Conservation (phyloP, 805 yeast species). For the Pichia californica region DNA sequence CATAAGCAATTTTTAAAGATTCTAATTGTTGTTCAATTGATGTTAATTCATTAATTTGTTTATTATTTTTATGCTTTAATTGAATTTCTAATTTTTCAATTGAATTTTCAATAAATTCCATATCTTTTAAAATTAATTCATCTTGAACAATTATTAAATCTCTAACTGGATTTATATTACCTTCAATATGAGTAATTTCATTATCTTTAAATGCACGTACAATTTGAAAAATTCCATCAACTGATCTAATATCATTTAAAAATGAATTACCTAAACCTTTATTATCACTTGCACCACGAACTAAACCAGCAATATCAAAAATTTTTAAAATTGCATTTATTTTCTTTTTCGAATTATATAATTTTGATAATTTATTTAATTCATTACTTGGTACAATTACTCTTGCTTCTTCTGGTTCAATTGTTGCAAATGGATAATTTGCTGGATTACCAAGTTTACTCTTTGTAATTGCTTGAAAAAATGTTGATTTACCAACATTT, state of each 20-base stretch:
- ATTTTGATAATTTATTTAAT: conserved; percentile 39
- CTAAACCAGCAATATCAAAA: conserved; percentile 66
- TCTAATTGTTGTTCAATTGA: conserved; percentile 82
- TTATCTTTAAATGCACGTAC: conserved; percentile 59
- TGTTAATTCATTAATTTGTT: conserved; percentile 59
- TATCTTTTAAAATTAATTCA: conserved; percentile 59
- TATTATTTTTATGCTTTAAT: conserved; percentile 73
- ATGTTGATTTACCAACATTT: conserved; percentile 58
- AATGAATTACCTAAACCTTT: conserved; percentile 74
- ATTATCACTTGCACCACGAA: conserved; percentile 56
- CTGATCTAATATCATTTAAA: conserved; percentile 60
- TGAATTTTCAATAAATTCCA: conserved; percentile 68
- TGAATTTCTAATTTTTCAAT: conserved; percentile 53
- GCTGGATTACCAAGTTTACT: conserved; percentile 62
- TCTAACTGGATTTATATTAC: conserved; percentile 55
- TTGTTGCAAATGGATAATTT: conserved; percentile 69
- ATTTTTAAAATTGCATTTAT: conserved; percentile 53
- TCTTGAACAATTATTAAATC: conserved; percentile 59
- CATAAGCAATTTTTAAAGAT: conserved; percentile 69
- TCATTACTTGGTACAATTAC: conserved; percentile 46
- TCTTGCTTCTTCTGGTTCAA: conserved; percentile 63
- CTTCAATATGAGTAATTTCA: conserved; percentile 63
- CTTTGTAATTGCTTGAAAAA: conserved; percentile 54
- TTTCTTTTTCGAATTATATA: conserved; percentile 44
- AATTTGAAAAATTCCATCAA: conserved; percentile 65